Evolutionary conservation across 2,329 filamentous ascomycete species (phyloP).

Genomic region (Penicillium sp.): DNA sequence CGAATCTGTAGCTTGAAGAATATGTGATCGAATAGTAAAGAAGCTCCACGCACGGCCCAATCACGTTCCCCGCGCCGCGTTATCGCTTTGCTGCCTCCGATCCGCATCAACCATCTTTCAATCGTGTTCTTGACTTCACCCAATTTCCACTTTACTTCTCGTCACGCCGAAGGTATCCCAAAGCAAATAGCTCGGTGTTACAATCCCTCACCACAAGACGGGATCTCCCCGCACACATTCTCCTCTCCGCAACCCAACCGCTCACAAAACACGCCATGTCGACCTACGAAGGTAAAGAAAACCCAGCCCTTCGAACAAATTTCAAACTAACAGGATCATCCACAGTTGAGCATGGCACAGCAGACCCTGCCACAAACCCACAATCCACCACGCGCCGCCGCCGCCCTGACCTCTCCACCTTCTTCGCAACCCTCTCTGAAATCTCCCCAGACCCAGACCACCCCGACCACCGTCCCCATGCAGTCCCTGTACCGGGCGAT

Average conservation of each 20-base stretch:
- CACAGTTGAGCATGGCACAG: slow-evolving; percentile 46
- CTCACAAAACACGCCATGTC: slow-evolving; percentile 34
- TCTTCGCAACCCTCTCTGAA: slow-evolving; percentile 61
- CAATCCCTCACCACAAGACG: slow-evolving; percentile 4
- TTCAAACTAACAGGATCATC: slow-evolving; percentile 1
- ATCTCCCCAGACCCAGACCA: slow-evolving; percentile 53
- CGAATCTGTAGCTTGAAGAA: background rate
- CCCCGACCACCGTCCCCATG: slow-evolving; percentile 55
- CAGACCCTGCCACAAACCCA: slow-evolving; percentile 27
- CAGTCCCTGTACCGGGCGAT: slow-evolving; percentile 60
- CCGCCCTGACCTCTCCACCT: slow-evolving; percentile 64
- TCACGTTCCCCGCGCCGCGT: slow-evolving; percentile 16
- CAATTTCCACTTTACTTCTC: background rate
- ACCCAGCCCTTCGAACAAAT: background rate
- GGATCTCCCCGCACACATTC: slow-evolving; percentile 8
- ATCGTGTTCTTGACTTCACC: background rate
- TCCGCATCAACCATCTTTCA: background rate
- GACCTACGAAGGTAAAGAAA: slow-evolving; percentile 40
- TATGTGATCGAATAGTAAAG: background rate
- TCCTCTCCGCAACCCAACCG: slow-evolving; percentile 7
- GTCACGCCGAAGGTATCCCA: background rate
- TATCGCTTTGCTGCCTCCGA: slow-evolving; percentile 23
- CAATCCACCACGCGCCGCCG: slow-evolving; percentile 41
- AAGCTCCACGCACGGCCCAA: slow-evolving; percentile 4
- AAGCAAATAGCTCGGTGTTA: slow-evolving; percentile 8